These are phyloP conservation scores for Aleurites moluccanus DNA, from an alignment of 441 rosid genomes.

Conservation along the genomic window DNA sequence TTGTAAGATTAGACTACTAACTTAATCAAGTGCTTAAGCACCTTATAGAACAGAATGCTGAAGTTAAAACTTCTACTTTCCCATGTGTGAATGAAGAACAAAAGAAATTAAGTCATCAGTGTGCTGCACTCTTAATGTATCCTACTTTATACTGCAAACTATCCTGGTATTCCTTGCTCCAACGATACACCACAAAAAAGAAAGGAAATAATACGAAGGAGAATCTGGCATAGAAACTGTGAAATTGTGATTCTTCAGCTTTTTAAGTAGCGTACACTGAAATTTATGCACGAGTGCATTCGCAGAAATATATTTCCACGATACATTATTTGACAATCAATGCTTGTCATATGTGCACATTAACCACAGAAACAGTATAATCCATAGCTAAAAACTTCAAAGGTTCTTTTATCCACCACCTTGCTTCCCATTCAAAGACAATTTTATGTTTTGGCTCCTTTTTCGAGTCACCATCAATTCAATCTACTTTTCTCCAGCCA, in stretches of 20 bases:
- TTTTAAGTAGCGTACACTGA: neutral
- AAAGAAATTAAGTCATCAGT: neutral
- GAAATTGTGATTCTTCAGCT: neutral
- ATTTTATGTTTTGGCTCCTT: neutral
- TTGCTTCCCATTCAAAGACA: neutral
- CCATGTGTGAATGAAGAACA: too few relatives aligned
- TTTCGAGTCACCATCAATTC: slow-evolving; percentile 1
- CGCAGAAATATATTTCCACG: neutral
- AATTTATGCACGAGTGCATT: neutral
- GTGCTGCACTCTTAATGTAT: neutral
- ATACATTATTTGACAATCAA: slow-evolving; percentile 7
- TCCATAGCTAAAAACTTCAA: neutral
- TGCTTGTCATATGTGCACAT: neutral
- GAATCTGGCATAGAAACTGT: neutral
- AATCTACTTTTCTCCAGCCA: slow-evolving; percentile 17
- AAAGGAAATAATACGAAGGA: neutral
- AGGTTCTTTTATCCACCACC: neutral
- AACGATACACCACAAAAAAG: neutral
- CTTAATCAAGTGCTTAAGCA: neutral
- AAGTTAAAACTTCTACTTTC: too few relatives aligned
- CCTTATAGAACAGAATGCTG: neutral
- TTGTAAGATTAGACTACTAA: too few relatives aligned
- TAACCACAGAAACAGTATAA: neutral
- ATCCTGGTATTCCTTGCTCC: neutral
- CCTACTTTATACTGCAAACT: neutral